phyloP scores from a whole-genome alignment of 305 asterid species.

The Euphrasia arctica region DNA sequence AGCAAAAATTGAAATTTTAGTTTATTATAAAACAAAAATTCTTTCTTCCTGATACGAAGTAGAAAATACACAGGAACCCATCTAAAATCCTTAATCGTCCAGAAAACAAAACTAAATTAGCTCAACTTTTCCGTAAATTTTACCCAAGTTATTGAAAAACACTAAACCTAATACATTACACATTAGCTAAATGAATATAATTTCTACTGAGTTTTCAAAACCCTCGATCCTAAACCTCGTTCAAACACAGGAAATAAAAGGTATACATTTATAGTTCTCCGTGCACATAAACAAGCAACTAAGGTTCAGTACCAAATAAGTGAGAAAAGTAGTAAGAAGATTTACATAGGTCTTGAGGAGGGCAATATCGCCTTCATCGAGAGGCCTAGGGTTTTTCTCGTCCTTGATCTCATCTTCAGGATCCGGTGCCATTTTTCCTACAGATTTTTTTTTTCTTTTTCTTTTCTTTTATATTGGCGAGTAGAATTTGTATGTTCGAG shows the following conservation, averaged over 20 bases:
- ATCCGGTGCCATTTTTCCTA: conserved; percentile 50
- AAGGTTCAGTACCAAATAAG: conserved; percentile 2
- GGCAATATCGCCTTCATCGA: conserved; percentile 72
- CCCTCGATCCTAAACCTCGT: conserved; percentile 27
- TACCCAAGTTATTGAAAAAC: background rate
- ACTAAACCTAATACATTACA: background rate
- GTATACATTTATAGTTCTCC: background rate
- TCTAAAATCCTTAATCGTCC: background rate
- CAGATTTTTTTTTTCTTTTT: background rate
- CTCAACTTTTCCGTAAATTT: background rate
- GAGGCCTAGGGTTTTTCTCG: conserved; percentile 80
- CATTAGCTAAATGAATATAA: background rate
- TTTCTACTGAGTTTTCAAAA: background rate
- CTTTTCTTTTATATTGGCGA: background rate
- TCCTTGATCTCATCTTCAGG: conserved; percentile 80
- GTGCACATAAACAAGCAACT: background rate
- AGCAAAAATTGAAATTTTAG: no score
- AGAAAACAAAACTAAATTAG: background rate
- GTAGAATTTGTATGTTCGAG: background rate
- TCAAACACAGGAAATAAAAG: conserved; percentile 4
- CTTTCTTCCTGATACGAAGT: conserved; percentile 4
- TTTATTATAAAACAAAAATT: background rate
- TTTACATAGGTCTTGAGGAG: conserved; percentile 61
- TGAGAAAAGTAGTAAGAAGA: background rate
- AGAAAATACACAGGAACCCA: background rate